Evolutionary conservation across 352 stramenopile species (phyloP).

Genomic region (Phytophthora quininea): DNA sequence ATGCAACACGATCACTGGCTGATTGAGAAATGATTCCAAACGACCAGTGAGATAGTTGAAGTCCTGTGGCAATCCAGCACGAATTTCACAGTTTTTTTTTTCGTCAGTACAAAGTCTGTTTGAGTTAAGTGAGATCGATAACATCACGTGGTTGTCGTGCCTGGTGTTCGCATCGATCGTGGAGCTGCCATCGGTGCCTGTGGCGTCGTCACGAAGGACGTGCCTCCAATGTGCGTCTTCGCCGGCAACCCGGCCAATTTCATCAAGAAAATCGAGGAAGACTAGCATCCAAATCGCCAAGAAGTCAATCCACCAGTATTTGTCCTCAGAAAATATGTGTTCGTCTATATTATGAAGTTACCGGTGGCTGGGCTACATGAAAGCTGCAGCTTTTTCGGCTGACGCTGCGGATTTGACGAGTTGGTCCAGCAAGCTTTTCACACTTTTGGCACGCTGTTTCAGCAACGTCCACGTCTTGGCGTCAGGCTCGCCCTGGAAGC

Average conservation of each 20-base stretch:
- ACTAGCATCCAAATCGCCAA: too few relatives aligned
- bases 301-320: too few relatives aligned
- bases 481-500: constrained; percentile 60
- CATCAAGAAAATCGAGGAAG: too few relatives aligned
- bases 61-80: too few relatives aligned
- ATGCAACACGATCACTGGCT: too few relatives aligned
- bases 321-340: not conserved
- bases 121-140: not conserved
- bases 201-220: not conserved
- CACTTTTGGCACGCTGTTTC: constrained; percentile 67
- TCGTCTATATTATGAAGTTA: constrained; percentile 19
- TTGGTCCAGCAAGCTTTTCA: constrained; percentile 73
- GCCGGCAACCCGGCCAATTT: too few relatives aligned
- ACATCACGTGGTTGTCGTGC: not conserved
- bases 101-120: too few relatives aligned
- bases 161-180: not conserved
- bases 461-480: constrained; percentile 43
- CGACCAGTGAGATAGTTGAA: too few relatives aligned
- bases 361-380: constrained; percentile 42
- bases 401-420: constrained; percentile 61
- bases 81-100: too few relatives aligned
- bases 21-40: too few relatives aligned
- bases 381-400: constrained; percentile 48
- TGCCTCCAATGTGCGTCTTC: not conserved
- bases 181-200: not conserved